Conservation (phyloP, 192 early-diverging fungal species). For the Irineochytrium annulatum region DNA sequence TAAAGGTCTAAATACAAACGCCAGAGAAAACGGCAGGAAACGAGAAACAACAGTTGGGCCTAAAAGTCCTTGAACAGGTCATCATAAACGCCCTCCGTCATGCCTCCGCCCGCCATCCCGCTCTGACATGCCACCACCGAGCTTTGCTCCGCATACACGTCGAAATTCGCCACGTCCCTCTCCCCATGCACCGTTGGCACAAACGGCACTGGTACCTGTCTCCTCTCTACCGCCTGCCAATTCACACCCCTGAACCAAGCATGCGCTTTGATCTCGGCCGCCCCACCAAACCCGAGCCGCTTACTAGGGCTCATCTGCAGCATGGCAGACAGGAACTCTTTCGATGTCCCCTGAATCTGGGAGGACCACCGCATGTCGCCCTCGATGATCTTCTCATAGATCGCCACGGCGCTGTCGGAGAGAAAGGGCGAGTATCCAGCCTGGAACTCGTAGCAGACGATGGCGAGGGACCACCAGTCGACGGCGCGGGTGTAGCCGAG, state of each 20-base stretch:
- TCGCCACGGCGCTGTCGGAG: slow-evolving; percentile 29
- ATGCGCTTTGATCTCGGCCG: slow-evolving; percentile 29
- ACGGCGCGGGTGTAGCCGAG: slow-evolving; percentile 38
- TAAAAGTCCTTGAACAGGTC: slow-evolving; percentile 28
- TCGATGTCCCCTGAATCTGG: slow-evolving; percentile 16
- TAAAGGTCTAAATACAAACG: too few species aligned
- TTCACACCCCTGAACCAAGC: slow-evolving; percentile 25
- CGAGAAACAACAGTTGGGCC: too few species aligned
- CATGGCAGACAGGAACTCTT: slow-evolving; percentile 17
- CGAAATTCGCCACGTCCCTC: slow-evolving; percentile 39
- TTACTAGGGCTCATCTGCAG: slow-evolving; percentile 14
- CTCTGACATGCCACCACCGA: slow-evolving; percentile 22
- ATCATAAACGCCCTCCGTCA: slow-evolving; percentile 20
- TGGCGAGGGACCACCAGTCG: slow-evolving; percentile 44
- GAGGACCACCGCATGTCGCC: slow-evolving; percentile 29
- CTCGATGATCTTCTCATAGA: slow-evolving; percentile 37
- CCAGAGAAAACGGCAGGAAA: too few species aligned
- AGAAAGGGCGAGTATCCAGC: slow-evolving; percentile 43
- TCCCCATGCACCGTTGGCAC: slow-evolving; percentile 31
- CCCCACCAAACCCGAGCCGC: slow-evolving; percentile 30
- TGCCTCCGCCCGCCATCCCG: slow-evolving; percentile 5
- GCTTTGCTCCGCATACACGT: slow-evolving; percentile 24
- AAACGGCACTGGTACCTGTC: slow-evolving; percentile 39
- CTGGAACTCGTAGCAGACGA: slow-evolving; percentile 41
- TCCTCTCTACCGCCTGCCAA: slow-evolving; percentile 33